Percentiles rank a stretch among this genome's conserved stretches.
phyloP scores from a whole-genome alignment of 176 grass and related monocot genomes.

The Urochloa ruziziensis region DNA sequence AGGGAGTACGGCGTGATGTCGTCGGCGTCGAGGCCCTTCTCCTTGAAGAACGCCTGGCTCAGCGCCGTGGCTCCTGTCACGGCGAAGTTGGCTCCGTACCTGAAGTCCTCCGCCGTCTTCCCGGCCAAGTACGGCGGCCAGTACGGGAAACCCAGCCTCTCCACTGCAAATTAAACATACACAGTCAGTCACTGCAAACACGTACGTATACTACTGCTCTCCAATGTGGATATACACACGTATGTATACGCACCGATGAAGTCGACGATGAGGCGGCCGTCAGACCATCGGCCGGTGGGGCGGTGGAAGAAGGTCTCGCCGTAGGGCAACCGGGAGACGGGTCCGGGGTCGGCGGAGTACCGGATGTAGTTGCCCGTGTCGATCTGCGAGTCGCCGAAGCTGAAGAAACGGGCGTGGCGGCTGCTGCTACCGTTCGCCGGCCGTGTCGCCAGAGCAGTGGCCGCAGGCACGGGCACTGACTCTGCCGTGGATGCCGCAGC shows the following conservation, averaged over 20 bases:
- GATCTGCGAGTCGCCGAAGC: constrained; percentile 65
- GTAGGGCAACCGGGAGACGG: constrained; percentile 43
- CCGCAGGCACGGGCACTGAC: no score
- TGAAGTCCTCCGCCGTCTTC: constrained; percentile 45
- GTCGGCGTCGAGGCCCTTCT: constrained; percentile 31
- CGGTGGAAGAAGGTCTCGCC: constrained; percentile 78
- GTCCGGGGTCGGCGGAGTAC: constrained; percentile 34
- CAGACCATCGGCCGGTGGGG: constrained; percentile 69
- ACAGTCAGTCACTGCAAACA: background rate
- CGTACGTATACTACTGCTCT: no score
- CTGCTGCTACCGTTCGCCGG: background rate
- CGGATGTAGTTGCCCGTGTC: constrained; percentile 76
- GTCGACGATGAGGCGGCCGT: constrained; percentile 69
- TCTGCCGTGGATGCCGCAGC: no score
- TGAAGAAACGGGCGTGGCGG: constrained; percentile 55
- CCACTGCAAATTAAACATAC: constrained; percentile 47
- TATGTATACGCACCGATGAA: constrained; percentile 47
- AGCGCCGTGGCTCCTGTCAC: constrained; percentile 65
- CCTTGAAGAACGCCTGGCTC: constrained; percentile 45
- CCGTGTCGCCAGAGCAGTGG: background rate
- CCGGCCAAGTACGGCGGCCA: constrained; percentile 53
- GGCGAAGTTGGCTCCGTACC: constrained; percentile 69
- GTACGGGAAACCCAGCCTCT: constrained; percentile 43
- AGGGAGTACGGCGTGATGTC: constrained; percentile 58
- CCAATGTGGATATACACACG: background rate